Conservation (phyloP, 2,329 filamentous ascomycete species). For the Neofusicoccum ribis region DNA sequence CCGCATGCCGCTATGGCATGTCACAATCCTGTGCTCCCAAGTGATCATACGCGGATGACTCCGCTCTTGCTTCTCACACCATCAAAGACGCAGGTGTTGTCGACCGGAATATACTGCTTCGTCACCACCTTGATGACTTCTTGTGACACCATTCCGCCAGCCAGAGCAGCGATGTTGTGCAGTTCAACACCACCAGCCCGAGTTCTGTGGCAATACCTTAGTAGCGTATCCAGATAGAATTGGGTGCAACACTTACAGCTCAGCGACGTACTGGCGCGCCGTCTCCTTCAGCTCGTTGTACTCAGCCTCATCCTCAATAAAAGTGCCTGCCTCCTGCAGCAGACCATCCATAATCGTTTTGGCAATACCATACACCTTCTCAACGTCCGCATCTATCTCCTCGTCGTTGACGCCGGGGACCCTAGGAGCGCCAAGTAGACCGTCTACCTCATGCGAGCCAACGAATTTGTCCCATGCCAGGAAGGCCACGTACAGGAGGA, state of each 20-base stretch:
- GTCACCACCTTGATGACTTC: constrained; percentile 88
- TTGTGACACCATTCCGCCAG: constrained; percentile 92
- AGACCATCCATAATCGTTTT: constrained; percentile 43
- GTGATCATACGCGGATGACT: constrained; percentile 49
- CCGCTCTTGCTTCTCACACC: constrained; percentile 58
- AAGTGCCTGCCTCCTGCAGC: constrained; percentile 43
- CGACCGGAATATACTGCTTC: constrained; percentile 65
- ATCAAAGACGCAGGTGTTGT: constrained; percentile 65
- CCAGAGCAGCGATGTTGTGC: constrained; percentile 86
- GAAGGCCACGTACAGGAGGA: constrained; percentile 54
- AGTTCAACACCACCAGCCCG: constrained; percentile 82
- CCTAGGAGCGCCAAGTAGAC: constrained; percentile 33
- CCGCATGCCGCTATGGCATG: too few species aligned
- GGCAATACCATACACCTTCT: constrained; percentile 46
- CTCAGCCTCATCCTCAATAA: constrained; percentile 43
- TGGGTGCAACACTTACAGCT: constrained; percentile 40
- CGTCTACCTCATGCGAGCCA: constrained; percentile 41
- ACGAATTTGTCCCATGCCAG: constrained; percentile 51
- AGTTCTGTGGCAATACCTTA: neutral
- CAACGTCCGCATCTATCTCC: constrained; percentile 37
- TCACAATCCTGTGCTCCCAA: too few species aligned
- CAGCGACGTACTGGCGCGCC: constrained; percentile 40
- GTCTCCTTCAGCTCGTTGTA: constrained; percentile 39
- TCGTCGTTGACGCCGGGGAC: constrained; percentile 38
- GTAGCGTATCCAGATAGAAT: neutral